phyloP scores from a whole-genome alignment of 768 basidiomycete genomes.

The Mycena sanguinolenta region DNA sequence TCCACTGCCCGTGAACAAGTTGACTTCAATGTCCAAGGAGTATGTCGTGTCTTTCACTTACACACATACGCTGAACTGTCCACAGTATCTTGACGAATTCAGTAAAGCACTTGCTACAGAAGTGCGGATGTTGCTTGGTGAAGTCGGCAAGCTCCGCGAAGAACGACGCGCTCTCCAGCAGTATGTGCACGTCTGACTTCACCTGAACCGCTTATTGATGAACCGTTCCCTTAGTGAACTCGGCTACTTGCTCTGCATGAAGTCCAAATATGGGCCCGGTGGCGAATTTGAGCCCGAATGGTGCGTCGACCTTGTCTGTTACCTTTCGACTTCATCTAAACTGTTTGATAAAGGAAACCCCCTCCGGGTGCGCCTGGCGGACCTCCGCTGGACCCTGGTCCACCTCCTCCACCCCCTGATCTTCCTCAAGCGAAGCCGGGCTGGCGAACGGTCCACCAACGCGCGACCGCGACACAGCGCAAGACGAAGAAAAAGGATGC shows the following conservation, averaged over 20 bases:
- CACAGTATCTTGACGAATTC: conserved; percentile 88
- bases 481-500: conserved; percentile 63
- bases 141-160: conserved; percentile 87
- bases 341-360: conserved; percentile 56
- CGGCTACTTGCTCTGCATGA: conserved; percentile 76
- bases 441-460: conserved; percentile 67
- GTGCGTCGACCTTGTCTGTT: conserved; percentile 49
- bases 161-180: conserved; percentile 83
- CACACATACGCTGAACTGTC: conserved; percentile 11
- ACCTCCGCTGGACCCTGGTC: conserved; percentile 58
- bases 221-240: conserved; percentile 67
- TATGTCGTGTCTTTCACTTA: conserved; percentile 44
- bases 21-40: conserved; percentile 87
- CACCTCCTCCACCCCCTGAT: conserved; percentile 55
- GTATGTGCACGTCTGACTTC: conserved; percentile 58
- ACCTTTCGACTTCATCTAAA: conserved; percentile 6
- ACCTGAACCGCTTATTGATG: conserved; percentile 3
- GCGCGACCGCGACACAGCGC: conserved; percentile 46
- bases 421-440: conserved; percentile 64
- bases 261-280: conserved; percentile 85
- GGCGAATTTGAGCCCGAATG: conserved; percentile 91
- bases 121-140: conserved; percentile 85
- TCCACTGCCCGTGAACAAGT: conserved; percentile 83
- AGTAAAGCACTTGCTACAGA: conserved; percentile 87
- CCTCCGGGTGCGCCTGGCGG: conserved; percentile 57